Conservation (phyloP, 306 rosid species). For the Leucaena leucocephala region DNA sequence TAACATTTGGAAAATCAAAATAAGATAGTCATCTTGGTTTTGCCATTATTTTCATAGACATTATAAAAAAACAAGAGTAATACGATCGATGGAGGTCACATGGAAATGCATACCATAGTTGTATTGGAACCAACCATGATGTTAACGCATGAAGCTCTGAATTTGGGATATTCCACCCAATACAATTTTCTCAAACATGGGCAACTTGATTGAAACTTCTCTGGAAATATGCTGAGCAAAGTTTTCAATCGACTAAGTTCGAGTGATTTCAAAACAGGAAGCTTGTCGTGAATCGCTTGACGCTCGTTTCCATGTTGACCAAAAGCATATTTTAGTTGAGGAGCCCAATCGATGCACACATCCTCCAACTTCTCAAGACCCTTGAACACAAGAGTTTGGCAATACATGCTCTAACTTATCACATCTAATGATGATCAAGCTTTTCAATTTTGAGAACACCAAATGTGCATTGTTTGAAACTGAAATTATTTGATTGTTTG, state of each 20-base stretch:
- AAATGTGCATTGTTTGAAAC: background rate
- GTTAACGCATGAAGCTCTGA: background rate
- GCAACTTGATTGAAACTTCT: background rate
- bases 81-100: background rate
- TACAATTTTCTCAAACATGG: background rate
- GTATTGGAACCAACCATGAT: background rate
- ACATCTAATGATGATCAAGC: fast-evolving
- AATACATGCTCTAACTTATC: background rate
- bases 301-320: background rate
- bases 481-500: background rate
- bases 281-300: background rate
- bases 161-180: background rate
- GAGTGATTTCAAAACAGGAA: background rate
- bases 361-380: background rate
- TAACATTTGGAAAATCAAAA: background rate
- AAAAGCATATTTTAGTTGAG: background rate
- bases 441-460: conserved; percentile 4
- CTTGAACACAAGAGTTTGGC: background rate
- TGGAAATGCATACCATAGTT: background rate
- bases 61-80: background rate
- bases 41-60: background rate
- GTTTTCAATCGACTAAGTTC: background rate
- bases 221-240: background rate
- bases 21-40: background rate
- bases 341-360: background rate